Evolutionary conservation across 2,329 filamentous ascomycete species (phyloP), one percentile per base, ranked within the genome.

Genomic region (Onygenales sp.): DNA sequence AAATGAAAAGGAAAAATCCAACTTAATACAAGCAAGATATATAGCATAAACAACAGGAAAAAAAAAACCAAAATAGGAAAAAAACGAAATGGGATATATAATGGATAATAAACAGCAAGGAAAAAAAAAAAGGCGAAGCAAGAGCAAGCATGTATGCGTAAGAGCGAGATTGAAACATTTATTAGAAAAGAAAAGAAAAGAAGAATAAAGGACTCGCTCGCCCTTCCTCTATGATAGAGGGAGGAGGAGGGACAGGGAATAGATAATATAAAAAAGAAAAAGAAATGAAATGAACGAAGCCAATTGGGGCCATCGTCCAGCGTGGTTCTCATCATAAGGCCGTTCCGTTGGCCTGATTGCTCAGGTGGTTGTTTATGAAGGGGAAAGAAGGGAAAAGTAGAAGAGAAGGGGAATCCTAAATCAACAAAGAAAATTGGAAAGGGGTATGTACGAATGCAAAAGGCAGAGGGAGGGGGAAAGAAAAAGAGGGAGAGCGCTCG

Each of bases 1-100:
- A 3, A 46, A 35, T 17, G 21, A 27, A 36, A 8, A 47, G 44
- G 44, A 35, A 47, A 35, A 47, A 36, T 31, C 7, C 17, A 32
- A 38, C 14, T 52, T 43, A 55, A 48, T 52, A 52, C 33, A 52
- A 36, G 31, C 7, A 14, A 52, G 21, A 47, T 13, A 47, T 47
- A 47, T 2, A 46, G 45, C 53, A 14, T 11, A 50, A 21, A 17
- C 46, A 39, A 35, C 33, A 50, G 47, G 13, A 43, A 27, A 39
- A 50, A 44, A 33, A 31, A 39, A 11, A 45, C 39, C 31, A 41
- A 44, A 21, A 47, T 43, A 45, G 17, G 42, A 39, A 14, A 33
- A 43, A 41, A 52, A 46, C n/a, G 13, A 36, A 51, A 45, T 14
- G 47, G 10, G 43, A 21, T 27, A 50, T 21, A 17, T 31, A 38